These are phyloP conservation scores for Amaranthus tricolor DNA, from an alignment of 179 eudicot genomes.

Conservation along the genomic window DNA sequence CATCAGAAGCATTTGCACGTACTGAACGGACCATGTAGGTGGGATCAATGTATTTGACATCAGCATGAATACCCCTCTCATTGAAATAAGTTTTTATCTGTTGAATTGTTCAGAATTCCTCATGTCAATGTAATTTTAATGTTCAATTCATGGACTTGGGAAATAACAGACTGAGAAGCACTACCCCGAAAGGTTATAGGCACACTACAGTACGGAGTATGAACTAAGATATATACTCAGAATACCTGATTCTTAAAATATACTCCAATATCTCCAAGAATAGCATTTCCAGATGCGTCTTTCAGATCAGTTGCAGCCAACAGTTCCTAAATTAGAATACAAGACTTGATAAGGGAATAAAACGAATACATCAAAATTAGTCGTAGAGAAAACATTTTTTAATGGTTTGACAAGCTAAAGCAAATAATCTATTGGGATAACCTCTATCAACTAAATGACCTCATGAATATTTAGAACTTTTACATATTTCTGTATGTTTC, in stretches of 20 bases:
- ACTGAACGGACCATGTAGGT: constrained; percentile 51
- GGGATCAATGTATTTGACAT: constrained; percentile 49
- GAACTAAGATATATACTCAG: background rate
- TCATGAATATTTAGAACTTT: no score
- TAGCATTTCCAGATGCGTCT: constrained; percentile 46
- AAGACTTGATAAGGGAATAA: background rate
- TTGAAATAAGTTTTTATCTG: constrained; percentile 43
- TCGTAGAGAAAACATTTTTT: background rate
- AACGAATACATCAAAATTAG: background rate
- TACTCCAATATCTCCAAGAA: constrained; percentile 47
- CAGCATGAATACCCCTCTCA: constrained; percentile 38
- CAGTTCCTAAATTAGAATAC: constrained; percentile 29
- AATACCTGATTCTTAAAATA: constrained; percentile 35
- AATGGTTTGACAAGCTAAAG: no score
- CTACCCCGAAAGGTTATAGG: background rate
- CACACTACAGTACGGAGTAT: background rate
- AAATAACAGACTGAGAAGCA: background rate
- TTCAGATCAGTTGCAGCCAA: constrained; percentile 38
- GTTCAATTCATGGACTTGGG: background rate
- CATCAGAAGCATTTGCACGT: constrained; percentile 51
- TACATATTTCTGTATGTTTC: no score
- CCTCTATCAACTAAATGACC: no score
- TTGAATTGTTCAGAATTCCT: constrained; percentile 7
- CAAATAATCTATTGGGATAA: no score
- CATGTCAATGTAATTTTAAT: background rate